These are phyloP conservation scores for Buxus sempervirens DNA, from an alignment of 164 flowering plant genomes.

Conservation along the genomic window DNA sequence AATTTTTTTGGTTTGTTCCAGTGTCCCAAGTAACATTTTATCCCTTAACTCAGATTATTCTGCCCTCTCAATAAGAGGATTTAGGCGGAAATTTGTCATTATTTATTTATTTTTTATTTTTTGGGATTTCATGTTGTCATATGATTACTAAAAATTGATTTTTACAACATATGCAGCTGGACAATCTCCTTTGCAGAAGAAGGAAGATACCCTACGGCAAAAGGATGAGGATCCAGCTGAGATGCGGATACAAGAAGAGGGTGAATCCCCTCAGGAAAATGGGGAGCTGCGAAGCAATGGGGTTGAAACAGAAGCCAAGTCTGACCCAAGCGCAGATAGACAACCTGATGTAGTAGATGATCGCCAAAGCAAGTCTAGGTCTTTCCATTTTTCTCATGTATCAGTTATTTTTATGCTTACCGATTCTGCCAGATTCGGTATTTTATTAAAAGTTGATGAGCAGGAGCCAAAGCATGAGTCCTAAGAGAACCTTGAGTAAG, in stretches of 20 bases:
- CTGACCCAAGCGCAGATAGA: slow-evolving; percentile 52
- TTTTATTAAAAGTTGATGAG: slow-evolving; percentile 48
- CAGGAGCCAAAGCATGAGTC: slow-evolving; percentile 88
- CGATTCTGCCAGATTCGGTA: slow-evolving; percentile 39
- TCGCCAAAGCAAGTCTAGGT: slow-evolving; percentile 86
- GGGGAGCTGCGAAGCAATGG: slow-evolving; percentile 70
- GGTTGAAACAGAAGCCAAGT: slow-evolving; percentile 34
- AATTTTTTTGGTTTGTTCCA: too few relatives aligned
- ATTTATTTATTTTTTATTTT: too few relatives aligned
- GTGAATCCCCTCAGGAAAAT: slow-evolving; percentile 56
- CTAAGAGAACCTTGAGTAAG: slow-evolving; percentile 62
- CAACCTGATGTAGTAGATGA: slow-evolving; percentile 75
- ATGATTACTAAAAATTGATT: not conserved
- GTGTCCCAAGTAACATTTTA: too few relatives aligned
- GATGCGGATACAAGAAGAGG: slow-evolving; percentile 31
- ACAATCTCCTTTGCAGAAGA: slow-evolving; percentile 31
- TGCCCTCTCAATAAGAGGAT: too few relatives aligned
- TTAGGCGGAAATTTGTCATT: too few relatives aligned
- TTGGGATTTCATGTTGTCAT: not conserved
- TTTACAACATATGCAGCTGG: slow-evolving; percentile 23
- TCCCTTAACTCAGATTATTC: too few relatives aligned
- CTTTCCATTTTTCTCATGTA: slow-evolving; percentile 31
- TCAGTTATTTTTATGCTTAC: slow-evolving; percentile 42
- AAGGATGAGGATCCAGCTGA: slow-evolving; percentile 35
- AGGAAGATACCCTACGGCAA: slow-evolving; percentile 30